A percentile compares a stretch with the other conserved stretches of the same genome.
Evolutionary conservation across 192 early-diverging fungal species (phyloP).

Genomic region (Backusella liffmaniae): DNA sequence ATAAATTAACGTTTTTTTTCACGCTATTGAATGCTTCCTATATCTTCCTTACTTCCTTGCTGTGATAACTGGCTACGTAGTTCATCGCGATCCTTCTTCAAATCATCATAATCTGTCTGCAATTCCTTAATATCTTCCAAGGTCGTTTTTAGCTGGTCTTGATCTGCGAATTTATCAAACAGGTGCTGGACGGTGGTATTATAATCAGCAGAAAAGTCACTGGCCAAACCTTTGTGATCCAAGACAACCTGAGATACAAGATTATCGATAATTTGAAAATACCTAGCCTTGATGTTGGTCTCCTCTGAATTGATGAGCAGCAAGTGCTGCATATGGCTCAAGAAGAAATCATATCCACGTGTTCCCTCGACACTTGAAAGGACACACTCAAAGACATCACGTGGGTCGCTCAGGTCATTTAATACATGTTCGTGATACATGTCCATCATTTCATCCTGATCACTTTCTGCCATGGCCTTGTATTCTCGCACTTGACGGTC

Average conservation of each 20-base stretch:
- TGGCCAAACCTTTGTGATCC: slow-evolving; percentile 59
- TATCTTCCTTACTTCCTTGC: slow-evolving; percentile 37
- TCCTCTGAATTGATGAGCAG: slow-evolving; percentile 67
- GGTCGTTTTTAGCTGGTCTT: slow-evolving; percentile 72
- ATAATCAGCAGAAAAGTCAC: slow-evolving; percentile 42
- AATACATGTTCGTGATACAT: slow-evolving; percentile 67
- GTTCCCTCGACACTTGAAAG: slow-evolving; percentile 70
- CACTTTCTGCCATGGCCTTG: slow-evolving; percentile 34
- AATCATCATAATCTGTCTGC: slow-evolving; percentile 62
- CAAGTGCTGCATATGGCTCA: slow-evolving; percentile 75
- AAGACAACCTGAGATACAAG: slow-evolving; percentile 79
- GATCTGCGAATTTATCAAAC: slow-evolving; percentile 75
- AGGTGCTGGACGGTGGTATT: slow-evolving; percentile 71
- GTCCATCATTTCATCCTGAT: slow-evolving; percentile 62
- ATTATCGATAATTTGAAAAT: slow-evolving; percentile 78
- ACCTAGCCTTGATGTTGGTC: slow-evolving; percentile 58
- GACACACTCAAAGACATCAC: slow-evolving; percentile 74
- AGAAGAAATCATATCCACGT: slow-evolving; percentile 68
- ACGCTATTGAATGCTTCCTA: background rate
- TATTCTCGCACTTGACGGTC: slow-evolving; percentile 33
- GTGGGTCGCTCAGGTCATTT: slow-evolving; percentile 71
- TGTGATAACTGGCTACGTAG: slow-evolving; percentile 63
- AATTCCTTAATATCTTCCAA: slow-evolving; percentile 66
- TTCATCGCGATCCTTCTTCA: slow-evolving; percentile 61
- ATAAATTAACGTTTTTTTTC: background rate